Conservation (phyloP, 2,329 filamentous ascomycete species). For the Thyridium curvatum region DNA sequence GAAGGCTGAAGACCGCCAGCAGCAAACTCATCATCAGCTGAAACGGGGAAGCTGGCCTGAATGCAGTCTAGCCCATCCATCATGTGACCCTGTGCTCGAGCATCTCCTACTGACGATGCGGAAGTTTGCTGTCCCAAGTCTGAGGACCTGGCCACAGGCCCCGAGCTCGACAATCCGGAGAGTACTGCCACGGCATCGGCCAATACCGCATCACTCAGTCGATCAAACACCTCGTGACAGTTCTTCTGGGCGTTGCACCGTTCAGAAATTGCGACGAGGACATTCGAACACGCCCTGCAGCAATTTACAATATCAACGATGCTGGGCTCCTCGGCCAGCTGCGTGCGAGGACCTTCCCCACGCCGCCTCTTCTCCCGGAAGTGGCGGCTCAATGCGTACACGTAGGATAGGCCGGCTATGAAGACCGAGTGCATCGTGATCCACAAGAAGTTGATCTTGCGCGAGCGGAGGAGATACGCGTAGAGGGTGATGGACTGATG, state of each 20-base stretch:
- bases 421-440: constrained; percentile 42
- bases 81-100: background rate
- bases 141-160: too few species aligned
- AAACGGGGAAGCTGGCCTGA: constrained; percentile 4
- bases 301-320: constrained; percentile 36
- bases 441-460: constrained; percentile 42
- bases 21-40: constrained; percentile 6
- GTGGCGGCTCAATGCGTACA: constrained; percentile 33
- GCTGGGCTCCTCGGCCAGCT: constrained; percentile 23
- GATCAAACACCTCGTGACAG: constrained; percentile 35
- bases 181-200: constrained; percentile 27
- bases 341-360: constrained; percentile 5
- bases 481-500: constrained; percentile 34
- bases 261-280: constrained; percentile 35
- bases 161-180: too few species aligned
- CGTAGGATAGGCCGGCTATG: constrained; percentile 35
- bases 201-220: constrained; percentile 33
- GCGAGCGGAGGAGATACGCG: constrained; percentile 32
- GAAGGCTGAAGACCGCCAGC: too few species aligned
- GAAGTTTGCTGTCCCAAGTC: too few species aligned
- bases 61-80: constrained; percentile 2
- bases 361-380: constrained; percentile 21
- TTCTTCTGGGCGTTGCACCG: constrained; percentile 31
- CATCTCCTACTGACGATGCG: background rate
- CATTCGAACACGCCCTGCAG: constrained; percentile 34